These are phyloP conservation scores for Pontederia paniculata DNA, from an alignment of 176 grass and related monocot genomes.

Conservation along the genomic window DNA sequence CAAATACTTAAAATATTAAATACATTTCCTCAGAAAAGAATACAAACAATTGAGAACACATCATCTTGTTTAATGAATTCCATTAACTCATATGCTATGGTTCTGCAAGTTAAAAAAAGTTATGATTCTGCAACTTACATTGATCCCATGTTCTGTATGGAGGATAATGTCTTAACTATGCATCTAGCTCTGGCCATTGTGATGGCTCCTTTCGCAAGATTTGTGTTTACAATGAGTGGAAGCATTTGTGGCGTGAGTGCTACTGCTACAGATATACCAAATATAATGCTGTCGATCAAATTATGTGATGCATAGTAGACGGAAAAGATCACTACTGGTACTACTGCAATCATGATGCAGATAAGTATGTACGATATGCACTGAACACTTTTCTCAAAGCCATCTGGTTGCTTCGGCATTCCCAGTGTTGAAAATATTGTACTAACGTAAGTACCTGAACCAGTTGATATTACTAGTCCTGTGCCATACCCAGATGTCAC, in stretches of 20 bases:
- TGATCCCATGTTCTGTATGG: slow-evolving; percentile 39
- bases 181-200: slow-evolving; percentile 31
- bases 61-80: too few species aligned
- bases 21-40: too few species aligned
- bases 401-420: slow-evolving; percentile 19
- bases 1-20: too few species aligned
- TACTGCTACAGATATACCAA: slow-evolving; percentile 30
- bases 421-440: slow-evolving; percentile 29
- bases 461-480: slow-evolving; percentile 31
- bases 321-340: slow-evolving; percentile 16
- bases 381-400: slow-evolving; percentile 22
- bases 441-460: slow-evolving; percentile 31
- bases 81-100: too few species aligned
- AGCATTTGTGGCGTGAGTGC: slow-evolving; percentile 39
- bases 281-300: slow-evolving; percentile 27
- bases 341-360: slow-evolving; percentile 29
- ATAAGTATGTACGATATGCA: slow-evolving; percentile 30
- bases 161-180: slow-evolving; percentile 32
- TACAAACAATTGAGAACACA: too few species aligned
- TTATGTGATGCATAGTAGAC: slow-evolving; percentile 23
- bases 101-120: too few species aligned
- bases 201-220: slow-evolving; percentile 32
- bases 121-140: slow-evolving; percentile 27
- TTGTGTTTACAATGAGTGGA: slow-evolving; percentile 38
- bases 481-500: slow-evolving; percentile 29